Evolutionary conservation across 306 rosid species (phyloP).

Genomic region (Coriaria nepalensis): DNA sequence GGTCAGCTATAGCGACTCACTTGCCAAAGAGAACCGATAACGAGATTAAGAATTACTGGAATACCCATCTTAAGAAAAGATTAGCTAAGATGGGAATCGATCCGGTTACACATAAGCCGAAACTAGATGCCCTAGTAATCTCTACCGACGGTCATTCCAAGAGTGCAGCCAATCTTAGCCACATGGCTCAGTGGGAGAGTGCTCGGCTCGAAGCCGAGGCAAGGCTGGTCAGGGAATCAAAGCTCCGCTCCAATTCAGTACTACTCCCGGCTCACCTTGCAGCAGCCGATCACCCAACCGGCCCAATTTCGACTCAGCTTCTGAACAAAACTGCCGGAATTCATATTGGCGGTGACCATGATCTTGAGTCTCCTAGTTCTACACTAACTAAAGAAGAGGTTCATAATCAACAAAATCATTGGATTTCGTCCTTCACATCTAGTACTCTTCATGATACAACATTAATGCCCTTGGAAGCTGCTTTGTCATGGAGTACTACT

Average conservation of each 20-base stretch:
- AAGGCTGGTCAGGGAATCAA: slow-evolving; percentile 82
- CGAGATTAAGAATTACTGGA: slow-evolving; percentile 97
- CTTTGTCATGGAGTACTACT: slow-evolving; percentile 21
- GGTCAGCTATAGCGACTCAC: slow-evolving; percentile 99
- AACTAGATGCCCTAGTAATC: slow-evolving; percentile 53
- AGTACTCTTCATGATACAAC: slow-evolving; percentile 35
- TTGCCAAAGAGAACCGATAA: slow-evolving; percentile 90
- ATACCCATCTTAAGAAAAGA: slow-evolving; percentile 89
- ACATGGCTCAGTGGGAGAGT: slow-evolving; percentile 99
- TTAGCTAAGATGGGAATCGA: slow-evolving; percentile 94
- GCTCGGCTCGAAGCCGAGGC: slow-evolving; percentile 99
- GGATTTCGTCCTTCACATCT: slow-evolving; percentile 24
- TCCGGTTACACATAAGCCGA: slow-evolving; percentile 90
- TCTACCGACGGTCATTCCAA: slow-evolving; percentile 63
- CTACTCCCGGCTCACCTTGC: slow-evolving; percentile 23
- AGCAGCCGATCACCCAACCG: slow-evolving; percentile 26
- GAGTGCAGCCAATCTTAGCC: slow-evolving; percentile 77
- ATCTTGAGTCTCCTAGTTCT: slow-evolving; percentile 80
- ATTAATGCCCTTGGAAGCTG: slow-evolving; percentile 37
- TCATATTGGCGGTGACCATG: slow-evolving; percentile 17
- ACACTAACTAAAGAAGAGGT: slow-evolving; percentile 32
- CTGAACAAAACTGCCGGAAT: slow-evolving; percentile 17
- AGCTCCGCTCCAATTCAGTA: slow-evolving; percentile 44
- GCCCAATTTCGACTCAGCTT: slow-evolving; percentile 20
- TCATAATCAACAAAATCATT: slow-evolving; percentile 2